phyloP scores from a whole-genome alignment of 441 rosid genomes.

The Gossypium schwendimanii region DNA sequence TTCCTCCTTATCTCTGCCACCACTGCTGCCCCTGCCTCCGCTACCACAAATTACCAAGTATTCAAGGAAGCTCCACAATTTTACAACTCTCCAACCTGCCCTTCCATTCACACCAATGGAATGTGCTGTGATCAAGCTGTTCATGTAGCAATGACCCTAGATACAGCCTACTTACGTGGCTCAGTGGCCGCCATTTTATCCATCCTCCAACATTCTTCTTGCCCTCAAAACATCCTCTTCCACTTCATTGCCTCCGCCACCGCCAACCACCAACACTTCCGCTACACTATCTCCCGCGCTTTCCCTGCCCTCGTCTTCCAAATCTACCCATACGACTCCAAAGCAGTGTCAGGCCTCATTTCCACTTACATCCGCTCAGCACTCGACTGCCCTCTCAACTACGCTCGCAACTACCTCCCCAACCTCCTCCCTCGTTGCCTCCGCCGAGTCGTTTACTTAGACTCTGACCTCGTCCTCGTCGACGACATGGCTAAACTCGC shows the following conservation, averaged over 20 bases:
- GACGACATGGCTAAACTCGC: constrained; percentile 53
- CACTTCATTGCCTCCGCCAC: constrained; percentile 41
- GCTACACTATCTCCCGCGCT: constrained; percentile 24
- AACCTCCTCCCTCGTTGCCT: constrained; percentile 42
- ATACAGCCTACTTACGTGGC: constrained; percentile 51
- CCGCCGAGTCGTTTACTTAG: constrained; percentile 47
- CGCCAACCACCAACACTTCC: constrained; percentile 26
- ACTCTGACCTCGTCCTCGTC: constrained; percentile 61
- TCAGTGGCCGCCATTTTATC: constrained; percentile 60
- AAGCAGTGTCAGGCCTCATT: constrained; percentile 46
- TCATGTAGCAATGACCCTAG: constrained; percentile 61
- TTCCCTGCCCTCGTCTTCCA: constrained; percentile 49
- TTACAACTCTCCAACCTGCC: constrained; percentile 49
- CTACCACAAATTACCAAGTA: neutral
- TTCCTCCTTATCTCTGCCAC: constrained; percentile 19
- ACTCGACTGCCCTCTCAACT: constrained; percentile 57
- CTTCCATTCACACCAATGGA: constrained; percentile 12
- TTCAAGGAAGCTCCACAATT: constrained; percentile 65
- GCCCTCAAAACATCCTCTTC: constrained; percentile 53
- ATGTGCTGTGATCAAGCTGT: constrained; percentile 30
- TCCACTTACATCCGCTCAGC: constrained; percentile 66
- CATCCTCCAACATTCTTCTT: constrained; percentile 54
- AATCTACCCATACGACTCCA: constrained; percentile 35
- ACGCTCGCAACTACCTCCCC: constrained; percentile 68
- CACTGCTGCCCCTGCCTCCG: constrained; percentile 9